These are phyloP conservation scores for Gnomoniopsis sp. DNA, from an alignment of 2,329 filamentous ascomycete species.

Conservation along the genomic window DNA sequence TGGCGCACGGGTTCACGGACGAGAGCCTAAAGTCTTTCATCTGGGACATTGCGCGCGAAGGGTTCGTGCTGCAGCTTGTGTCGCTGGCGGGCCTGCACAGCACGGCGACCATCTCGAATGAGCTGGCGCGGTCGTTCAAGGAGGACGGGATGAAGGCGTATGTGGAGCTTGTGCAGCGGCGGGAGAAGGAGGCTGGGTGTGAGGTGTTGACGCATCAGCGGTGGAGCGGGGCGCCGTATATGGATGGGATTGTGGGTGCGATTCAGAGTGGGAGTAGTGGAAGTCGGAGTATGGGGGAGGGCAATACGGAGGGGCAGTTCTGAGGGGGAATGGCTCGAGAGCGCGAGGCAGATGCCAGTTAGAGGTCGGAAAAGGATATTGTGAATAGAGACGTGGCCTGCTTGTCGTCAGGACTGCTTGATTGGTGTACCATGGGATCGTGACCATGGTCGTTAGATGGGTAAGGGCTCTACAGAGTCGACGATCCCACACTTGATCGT, in stretches of 20 bases:
- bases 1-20: conserved; percentile 86
- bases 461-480: too few relatives aligned
- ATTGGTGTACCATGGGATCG: too few relatives aligned
- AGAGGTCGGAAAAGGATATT: background rate
- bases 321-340: background rate
- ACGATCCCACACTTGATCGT: too few relatives aligned
- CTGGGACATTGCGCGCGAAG: conserved; percentile 91
- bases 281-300: conserved; percentile 91
- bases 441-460: too few relatives aligned
- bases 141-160: conserved; percentile 95
- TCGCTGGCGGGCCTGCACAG: conserved; percentile 65
- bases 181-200: conserved; percentile 86
- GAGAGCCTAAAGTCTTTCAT: conserved; percentile 85
- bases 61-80: conserved; percentile 68
- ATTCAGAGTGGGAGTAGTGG: conserved; percentile 90
- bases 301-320: conserved; percentile 80
- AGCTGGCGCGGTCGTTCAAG: conserved; percentile 80
- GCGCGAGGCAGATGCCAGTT: background rate
- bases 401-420: too few relatives aligned
- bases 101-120: conserved; percentile 61
- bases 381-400: too few relatives aligned
- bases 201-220: conserved; percentile 96
- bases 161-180: conserved; percentile 84
- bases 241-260: conserved; percentile 84
- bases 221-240: conserved; percentile 67